Evolutionary conservation across 306 rosid genomes (phyloP).

Genomic region (barrel medic (Medicago truncatula)): DNA sequence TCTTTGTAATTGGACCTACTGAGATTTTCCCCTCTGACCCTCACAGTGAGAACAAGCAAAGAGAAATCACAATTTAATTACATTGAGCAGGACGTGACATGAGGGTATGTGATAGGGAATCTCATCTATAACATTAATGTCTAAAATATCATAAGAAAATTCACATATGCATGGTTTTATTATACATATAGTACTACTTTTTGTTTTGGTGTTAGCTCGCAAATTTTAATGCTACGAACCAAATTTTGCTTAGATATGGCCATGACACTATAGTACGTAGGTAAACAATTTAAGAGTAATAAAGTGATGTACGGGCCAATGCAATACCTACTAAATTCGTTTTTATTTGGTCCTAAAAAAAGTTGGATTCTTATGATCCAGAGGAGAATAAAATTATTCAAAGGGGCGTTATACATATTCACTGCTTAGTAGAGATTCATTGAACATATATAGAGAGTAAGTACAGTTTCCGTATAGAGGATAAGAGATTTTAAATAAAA

Average conservation of each 20-base stretch:
- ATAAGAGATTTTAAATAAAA: conserved; percentile 7
- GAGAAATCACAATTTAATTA: conserved; percentile 1
- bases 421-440: conserved; percentile 22
- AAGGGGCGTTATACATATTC: background rate
- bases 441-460: background rate
- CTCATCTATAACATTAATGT: conserved; percentile 45
- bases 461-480: conserved; percentile 37
- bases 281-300: background rate
- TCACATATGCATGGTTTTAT: conserved; percentile 9
- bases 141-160: conserved; percentile 34
- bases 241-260: conserved; percentile 23
- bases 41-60: conserved; percentile 38
- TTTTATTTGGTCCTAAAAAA: background rate
- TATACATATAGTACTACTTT: background rate
- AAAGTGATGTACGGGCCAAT: conserved; percentile 5
- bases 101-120: conserved; percentile 37
- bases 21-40: conserved; percentile 47
- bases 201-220: conserved; percentile 29
- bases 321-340: background rate
- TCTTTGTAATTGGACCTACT: conserved; percentile 51
- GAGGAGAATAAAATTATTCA: background rate
- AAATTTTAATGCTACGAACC: conserved; percentile 33
- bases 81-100: conserved; percentile 40
- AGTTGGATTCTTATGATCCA: conserved; percentile 26
- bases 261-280: background rate